Evolutionary conservation across 2,329 filamentous ascomycete species (phyloP).

Genomic region (Sporothrix pseudoabietina): DNA sequence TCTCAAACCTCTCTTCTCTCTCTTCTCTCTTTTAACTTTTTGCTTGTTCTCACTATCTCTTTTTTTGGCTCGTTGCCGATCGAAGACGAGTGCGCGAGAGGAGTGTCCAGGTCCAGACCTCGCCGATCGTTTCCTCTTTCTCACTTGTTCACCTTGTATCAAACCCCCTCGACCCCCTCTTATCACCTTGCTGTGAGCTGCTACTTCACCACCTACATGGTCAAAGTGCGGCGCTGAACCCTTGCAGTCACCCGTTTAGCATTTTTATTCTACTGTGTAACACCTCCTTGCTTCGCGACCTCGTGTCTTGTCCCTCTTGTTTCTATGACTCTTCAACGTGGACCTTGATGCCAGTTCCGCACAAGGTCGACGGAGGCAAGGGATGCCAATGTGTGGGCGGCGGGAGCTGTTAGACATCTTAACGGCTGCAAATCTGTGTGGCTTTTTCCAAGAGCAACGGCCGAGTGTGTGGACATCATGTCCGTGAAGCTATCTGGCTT

Average conservation of each 20-base stretch:
- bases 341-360: background rate
- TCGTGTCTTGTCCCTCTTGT: background rate
- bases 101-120: background rate
- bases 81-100: background rate
- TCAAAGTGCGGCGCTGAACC: too few species aligned
- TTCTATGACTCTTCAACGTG: background rate
- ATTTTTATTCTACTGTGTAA: background rate
- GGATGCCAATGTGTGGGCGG: background rate
- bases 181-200: background rate
- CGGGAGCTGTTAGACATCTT: background rate
- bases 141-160: background rate
- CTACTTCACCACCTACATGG: too few species aligned
- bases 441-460: background rate
- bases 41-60: background rate
- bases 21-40: too few species aligned
- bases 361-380: background rate
- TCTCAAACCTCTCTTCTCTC: background rate
- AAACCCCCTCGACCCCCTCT: background rate
- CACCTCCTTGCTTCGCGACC: background rate
- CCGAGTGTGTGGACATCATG: background rate
- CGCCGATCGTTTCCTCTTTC: background rate
- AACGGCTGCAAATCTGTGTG: background rate
- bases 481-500: background rate
- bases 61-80: background rate
- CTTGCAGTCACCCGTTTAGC: too few species aligned